Evolutionary conservation across 2,329 filamentous ascomycete genomes (phyloP), one percentile per base, ranked within the genome.

Genomic region (Phaeosphaeriaceae sp.): DNA sequence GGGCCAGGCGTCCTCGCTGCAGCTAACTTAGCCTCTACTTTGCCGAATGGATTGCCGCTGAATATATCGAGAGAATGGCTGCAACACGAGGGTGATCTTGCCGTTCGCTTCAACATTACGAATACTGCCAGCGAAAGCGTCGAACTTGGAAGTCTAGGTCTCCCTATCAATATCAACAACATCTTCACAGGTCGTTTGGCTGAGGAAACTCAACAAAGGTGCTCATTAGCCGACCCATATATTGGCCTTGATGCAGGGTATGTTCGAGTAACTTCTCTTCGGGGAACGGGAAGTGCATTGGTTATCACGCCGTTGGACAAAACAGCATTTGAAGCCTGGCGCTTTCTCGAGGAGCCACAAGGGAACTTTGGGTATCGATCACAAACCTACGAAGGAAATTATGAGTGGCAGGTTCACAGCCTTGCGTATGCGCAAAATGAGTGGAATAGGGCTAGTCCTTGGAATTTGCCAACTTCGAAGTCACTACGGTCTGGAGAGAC

Each of bases 111-210:
- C 62, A 82, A 76, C 2, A 56, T 85, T 16, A 72, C 70, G 8
- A 85, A 84, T 50, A 66, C 65, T 0, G 77, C 66, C 0, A 55
- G 59, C 0, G 53, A 61, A 0, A 50, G 70, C 0, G 47, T 86
- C 2, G 83, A 86, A 49, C 66, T 86, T 4, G 83, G 83, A 1
- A 79, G 79, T 39, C 72, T 86, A 1, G 83, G 83, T 0, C 79
- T 86, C 42, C 83, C 83, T 0, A 76, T 82, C 16, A 81, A 84
- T 61, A 83, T 85, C 71, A 86, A 86, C 70, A 86, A 80, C 64
- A 84, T 86, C 56, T 86, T 86, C 60, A 83, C 77, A 11, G 73
- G 74, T 36, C 76, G 81, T 7, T 66, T 70, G 1, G 76, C 81
- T 0, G 68, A 70, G 2, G 77, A 82, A 6, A 83, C 79, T 6